phyloP scores from a whole-genome alignment of 2,329 filamentous ascomycete genomes.

The Niveomyces coronatus region DNA sequence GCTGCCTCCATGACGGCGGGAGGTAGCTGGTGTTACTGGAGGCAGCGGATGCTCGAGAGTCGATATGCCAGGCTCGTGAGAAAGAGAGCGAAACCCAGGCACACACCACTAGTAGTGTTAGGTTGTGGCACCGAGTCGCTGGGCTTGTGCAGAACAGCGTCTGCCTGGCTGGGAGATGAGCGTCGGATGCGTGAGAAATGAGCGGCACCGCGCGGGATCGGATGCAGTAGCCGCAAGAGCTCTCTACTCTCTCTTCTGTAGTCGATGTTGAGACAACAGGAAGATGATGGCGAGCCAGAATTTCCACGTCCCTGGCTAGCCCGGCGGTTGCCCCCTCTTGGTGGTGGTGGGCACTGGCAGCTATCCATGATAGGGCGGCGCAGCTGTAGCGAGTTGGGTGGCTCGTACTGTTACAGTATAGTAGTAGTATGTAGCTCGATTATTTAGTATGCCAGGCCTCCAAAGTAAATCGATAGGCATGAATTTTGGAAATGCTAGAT shows the following conservation, averaged over 20 bases:
- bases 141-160: neutral
- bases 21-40: neutral
- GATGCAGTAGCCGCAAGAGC: neutral
- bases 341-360: conserved; percentile 5
- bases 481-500: no score
- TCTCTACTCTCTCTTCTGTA: conserved; percentile 3
- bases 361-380: no score
- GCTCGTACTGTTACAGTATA: no score
- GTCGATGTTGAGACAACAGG: conserved; percentile 3
- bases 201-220: neutral
- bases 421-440: no score
- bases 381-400: no score
- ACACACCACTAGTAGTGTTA: no score
- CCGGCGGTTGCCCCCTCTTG: conserved; percentile 5
- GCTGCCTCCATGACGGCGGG: conserved; percentile 70
- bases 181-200: neutral
- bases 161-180: no score
- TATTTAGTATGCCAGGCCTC: no score
- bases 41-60: neutral
- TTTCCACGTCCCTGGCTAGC: neutral
- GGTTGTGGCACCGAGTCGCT: neutral
- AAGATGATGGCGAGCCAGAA: conserved; percentile 7
- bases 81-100: no score
- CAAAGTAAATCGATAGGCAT: no score
- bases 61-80: neutral